Conservation (phyloP, 768 basidiomycete genomes). For the Tremella yokohamensis region DNA sequence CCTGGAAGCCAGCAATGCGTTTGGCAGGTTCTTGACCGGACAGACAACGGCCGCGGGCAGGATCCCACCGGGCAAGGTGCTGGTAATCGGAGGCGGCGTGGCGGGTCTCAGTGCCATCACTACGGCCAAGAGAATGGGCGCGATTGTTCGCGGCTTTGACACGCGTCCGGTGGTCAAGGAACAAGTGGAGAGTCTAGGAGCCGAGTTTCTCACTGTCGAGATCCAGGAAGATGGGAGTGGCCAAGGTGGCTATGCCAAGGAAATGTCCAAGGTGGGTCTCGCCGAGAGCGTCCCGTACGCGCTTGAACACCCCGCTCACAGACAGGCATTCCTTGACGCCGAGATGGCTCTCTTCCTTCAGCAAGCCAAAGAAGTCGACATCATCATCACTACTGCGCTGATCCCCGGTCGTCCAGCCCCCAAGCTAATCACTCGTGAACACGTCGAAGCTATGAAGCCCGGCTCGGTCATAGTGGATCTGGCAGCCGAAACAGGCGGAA, state of each 20-base stretch:
- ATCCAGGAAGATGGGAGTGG: slow-evolving; percentile 78
- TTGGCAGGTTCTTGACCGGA: slow-evolving; percentile 82
- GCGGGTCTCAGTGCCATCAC: slow-evolving; percentile 84
- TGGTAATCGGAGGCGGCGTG: slow-evolving; percentile 84
- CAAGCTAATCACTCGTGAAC: slow-evolving; percentile 75
- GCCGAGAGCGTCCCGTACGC: background rate
- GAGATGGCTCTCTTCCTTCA: slow-evolving; percentile 82
- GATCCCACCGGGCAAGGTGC: slow-evolving; percentile 81
- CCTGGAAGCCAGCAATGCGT: slow-evolving; percentile 81
- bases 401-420: slow-evolving; percentile 74
- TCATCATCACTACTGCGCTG: slow-evolving; percentile 68
- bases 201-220: slow-evolving; percentile 80
- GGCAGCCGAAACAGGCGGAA: slow-evolving; percentile 81
- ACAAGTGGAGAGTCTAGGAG: slow-evolving; percentile 84
- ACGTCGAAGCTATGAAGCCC: slow-evolving; percentile 83
- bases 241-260: slow-evolving; percentile 80
- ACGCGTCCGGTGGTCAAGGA: slow-evolving; percentile 79
- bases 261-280: slow-evolving; percentile 71
- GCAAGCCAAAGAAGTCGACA: slow-evolving; percentile 85
- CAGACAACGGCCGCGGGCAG: slow-evolving; percentile 75
- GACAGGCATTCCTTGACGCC: slow-evolving; percentile 64
- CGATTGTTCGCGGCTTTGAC: slow-evolving; percentile 84
- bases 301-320: slow-evolving; percentile 5
- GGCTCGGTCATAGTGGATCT: slow-evolving; percentile 84
- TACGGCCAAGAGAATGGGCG: slow-evolving; percentile 74